These are phyloP conservation scores for Priceomyces haplophilus DNA, from an alignment of 805 yeast genomes.

Conservation along the genomic window DNA sequence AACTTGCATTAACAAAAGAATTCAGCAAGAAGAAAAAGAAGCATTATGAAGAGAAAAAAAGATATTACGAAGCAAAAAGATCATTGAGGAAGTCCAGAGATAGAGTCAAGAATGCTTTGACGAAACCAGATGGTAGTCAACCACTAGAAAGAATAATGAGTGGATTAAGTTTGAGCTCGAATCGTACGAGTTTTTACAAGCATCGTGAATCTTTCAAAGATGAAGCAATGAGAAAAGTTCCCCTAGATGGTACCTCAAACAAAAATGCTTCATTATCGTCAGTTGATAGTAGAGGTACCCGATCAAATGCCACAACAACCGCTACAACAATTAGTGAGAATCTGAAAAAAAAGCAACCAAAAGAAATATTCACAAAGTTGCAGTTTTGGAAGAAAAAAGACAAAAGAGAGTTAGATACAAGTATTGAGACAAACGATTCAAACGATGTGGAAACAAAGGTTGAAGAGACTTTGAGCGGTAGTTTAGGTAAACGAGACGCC, in stretches of 20 bases:
- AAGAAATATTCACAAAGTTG: constrained; percentile 27
- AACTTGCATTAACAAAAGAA: constrained; percentile 57
- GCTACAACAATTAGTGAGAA: constrained; percentile 8
- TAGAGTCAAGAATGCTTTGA: constrained; percentile 35
- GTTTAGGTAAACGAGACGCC: background rate
- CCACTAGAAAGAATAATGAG: constrained; percentile 40
- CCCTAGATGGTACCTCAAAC: constrained; percentile 3
- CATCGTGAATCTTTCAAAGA: constrained; percentile 1
- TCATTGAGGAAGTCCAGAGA: constrained; percentile 29
- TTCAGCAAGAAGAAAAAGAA: constrained; percentile 31
- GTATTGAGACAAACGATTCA: background rate
- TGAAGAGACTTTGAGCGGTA: background rate
- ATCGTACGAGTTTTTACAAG: constrained; percentile 8
- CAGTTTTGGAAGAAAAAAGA: constrained; percentile 37
- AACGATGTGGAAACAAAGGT: constrained; percentile 2
- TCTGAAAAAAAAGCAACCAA: constrained; percentile 17
- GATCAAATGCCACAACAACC: constrained; percentile 9
- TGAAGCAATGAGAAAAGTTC: background rate
- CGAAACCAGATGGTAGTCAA: constrained; percentile 30
- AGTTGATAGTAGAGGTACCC: constrained; percentile 13
- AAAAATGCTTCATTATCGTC: constrained; percentile 23
- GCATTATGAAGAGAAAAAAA: constrained; percentile 28
- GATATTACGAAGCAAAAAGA: constrained; percentile 31
- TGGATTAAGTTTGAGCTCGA: constrained; percentile 32
- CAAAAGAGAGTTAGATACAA: constrained; percentile 7